Evolutionary conservation across 164 flowering plant species (phyloP).

Genomic region (Vitis rotundifolia): DNA sequence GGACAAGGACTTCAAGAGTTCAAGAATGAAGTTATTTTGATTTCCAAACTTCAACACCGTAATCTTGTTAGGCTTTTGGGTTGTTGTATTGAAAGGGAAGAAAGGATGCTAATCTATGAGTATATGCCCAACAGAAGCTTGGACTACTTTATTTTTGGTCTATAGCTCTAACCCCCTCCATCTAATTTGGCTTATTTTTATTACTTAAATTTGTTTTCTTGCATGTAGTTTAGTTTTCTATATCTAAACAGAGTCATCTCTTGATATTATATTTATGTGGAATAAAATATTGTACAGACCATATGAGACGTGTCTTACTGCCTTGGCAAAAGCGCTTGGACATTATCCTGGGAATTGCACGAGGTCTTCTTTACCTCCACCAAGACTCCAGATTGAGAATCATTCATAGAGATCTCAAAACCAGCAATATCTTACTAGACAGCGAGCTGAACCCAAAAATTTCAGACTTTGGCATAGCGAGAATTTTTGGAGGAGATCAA

Average conservation of each 20-base stretch:
- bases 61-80: constrained; percentile 20
- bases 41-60: constrained; percentile 18
- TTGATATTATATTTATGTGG: too few relatives aligned
- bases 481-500: too few relatives aligned
- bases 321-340: constrained; percentile 16
- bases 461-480: too few relatives aligned
- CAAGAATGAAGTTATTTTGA: constrained; percentile 17
- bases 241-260: too few relatives aligned
- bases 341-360: constrained; percentile 18
- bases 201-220: too few relatives aligned
- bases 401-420: too few relatives aligned
- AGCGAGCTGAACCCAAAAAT: too few relatives aligned
- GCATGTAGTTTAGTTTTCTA: too few relatives aligned
- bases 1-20: constrained; percentile 19
- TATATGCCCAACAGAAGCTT: constrained; percentile 21
- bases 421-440: too few relatives aligned
- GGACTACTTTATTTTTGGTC: constrained; percentile 15
- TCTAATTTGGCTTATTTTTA: too few relatives aligned
- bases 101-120: constrained; percentile 19
- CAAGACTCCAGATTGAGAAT: constrained; percentile 12
- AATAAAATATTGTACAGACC: background rate
- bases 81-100: constrained; percentile 10
- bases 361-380: constrained; percentile 31
- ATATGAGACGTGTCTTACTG: background rate
- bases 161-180: too few relatives aligned